Conservation (phyloP, 2,329 filamentous ascomycete genomes). For the Metarhizium brunneum region DNA sequence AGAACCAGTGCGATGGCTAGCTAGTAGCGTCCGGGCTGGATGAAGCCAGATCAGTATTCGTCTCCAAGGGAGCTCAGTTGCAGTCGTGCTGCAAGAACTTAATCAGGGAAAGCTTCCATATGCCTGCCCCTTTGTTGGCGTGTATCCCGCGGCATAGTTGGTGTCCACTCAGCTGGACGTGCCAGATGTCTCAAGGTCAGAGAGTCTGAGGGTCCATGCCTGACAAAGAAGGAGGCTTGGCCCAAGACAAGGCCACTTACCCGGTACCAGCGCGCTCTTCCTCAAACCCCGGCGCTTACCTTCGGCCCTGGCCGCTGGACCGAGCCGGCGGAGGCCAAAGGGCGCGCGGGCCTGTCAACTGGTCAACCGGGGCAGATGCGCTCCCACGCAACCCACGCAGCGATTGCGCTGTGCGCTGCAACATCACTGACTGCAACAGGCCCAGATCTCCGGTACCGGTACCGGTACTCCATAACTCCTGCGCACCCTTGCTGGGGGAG, state of each 20-base stretch:
- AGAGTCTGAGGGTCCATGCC: too few relatives aligned
- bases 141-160: not conserved
- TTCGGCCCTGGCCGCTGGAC: conserved; percentile 2
- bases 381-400: not conserved
- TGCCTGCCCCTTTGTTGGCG: not conserved
- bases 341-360: not conserved
- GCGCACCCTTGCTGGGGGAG: not conserved
- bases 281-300: conserved; percentile 1
- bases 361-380: not conserved
- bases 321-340: not conserved
- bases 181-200: too few relatives aligned
- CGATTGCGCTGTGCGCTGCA: not conserved
- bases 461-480: not conserved
- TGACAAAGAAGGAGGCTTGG: not conserved
- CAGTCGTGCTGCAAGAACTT: too few relatives aligned
- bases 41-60: not conserved
- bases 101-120: too few relatives aligned
- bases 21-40: not conserved
- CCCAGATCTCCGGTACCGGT: conserved; percentile 7
- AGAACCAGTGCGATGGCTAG: not conserved
- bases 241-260: not conserved
- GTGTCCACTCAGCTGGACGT: too few relatives aligned
- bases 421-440: not conserved
- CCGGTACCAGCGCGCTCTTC: not conserved
- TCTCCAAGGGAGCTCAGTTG: not conserved